Conservation (phyloP, 371 early-diverging fungal species). For the Rhizopus delemar region DNA sequence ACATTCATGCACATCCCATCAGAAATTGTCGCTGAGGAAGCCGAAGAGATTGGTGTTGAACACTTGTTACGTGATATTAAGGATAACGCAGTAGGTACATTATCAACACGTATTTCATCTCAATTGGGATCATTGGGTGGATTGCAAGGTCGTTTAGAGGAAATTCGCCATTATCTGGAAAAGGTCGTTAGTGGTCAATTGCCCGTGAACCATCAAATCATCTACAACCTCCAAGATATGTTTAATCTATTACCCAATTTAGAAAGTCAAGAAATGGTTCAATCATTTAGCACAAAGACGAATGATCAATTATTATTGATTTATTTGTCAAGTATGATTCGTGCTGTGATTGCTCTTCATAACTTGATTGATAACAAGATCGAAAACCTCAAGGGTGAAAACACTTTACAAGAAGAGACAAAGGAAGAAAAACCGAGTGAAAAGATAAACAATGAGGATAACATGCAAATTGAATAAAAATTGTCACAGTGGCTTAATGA, state of each 20-base stretch:
- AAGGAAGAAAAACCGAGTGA: conserved; percentile 22
- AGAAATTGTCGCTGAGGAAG: conserved; percentile 98
- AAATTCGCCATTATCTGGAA: conserved; percentile 82
- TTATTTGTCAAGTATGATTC: conserved; percentile 86
- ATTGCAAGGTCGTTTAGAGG: conserved; percentile 78
- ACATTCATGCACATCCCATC: conserved; percentile 96
- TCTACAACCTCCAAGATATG: conserved; percentile 95
- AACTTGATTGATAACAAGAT: conserved; percentile 94
- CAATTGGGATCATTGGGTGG: conserved; percentile 91
- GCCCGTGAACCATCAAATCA: conserved; percentile 93
- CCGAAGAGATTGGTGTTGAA: conserved; percentile 99
- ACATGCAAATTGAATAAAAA: too few species aligned
- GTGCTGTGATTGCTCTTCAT: conserved; percentile 94
- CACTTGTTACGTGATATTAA: conserved; percentile 98
- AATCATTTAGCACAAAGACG: conserved; percentile 87
- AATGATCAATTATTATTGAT: conserved; percentile 94
- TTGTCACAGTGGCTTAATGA: not conserved
- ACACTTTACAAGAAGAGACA: conserved; percentile 34
- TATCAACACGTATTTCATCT: conserved; percentile 85
- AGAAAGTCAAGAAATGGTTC: conserved; percentile 69
- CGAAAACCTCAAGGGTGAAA: conserved; percentile 59
- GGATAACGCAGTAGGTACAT: conserved; percentile 91
- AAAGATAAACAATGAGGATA: not conserved
- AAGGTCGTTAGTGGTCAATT: conserved; percentile 85
- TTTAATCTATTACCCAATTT: conserved; percentile 94